Conservation (phyloP, 257 asterid species). For the Salvia hispanica region DNA sequence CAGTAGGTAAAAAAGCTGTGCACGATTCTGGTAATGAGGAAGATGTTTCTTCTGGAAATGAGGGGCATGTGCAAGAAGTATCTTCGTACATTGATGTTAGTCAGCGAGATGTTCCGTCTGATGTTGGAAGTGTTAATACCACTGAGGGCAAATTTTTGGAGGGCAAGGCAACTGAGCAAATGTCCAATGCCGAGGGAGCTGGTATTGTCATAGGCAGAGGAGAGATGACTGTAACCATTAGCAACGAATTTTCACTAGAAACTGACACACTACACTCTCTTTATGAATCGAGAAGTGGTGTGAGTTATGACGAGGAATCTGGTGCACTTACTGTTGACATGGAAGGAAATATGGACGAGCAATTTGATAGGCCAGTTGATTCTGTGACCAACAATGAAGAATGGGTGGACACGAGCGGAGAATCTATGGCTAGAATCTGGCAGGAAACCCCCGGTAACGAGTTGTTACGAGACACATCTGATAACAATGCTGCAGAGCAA, state of each 20-base stretch:
- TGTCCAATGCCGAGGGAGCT: conserved; percentile 20
- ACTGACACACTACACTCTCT: conserved; percentile 35
- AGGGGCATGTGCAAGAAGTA: conserved; percentile 31
- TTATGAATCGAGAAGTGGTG: conserved; percentile 37
- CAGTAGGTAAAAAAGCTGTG: conserved; percentile 30
- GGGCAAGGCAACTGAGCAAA: conserved; percentile 28
- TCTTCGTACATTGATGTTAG: conserved; percentile 13
- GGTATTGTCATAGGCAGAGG: conserved; percentile 31
- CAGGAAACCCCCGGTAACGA: conserved; percentile 42
- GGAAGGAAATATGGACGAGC: conserved; percentile 40
- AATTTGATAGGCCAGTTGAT: conserved; percentile 41
- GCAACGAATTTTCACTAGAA: conserved; percentile 36
- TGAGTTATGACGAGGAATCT: conserved; percentile 36
- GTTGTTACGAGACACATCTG: conserved; percentile 45
- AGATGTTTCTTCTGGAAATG: conserved; percentile 29
- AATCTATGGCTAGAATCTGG: conserved; percentile 37
- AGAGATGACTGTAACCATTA: conserved; percentile 27
- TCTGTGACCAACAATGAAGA: conserved; percentile 44
- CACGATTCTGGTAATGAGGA: conserved; percentile 24
- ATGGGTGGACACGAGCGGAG: conserved; percentile 41
- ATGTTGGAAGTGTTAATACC: conserved; percentile 32
- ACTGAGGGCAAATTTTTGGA: conserved; percentile 37
- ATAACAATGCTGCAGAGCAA: conserved; percentile 41
- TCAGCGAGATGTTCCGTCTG: conserved; percentile 32
- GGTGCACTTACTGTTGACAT: conserved; percentile 30